These are phyloP conservation scores for Alternaria incomplexa DNA, from an alignment of 2,329 filamentous ascomycete genomes.

Conservation along the genomic window DNA sequence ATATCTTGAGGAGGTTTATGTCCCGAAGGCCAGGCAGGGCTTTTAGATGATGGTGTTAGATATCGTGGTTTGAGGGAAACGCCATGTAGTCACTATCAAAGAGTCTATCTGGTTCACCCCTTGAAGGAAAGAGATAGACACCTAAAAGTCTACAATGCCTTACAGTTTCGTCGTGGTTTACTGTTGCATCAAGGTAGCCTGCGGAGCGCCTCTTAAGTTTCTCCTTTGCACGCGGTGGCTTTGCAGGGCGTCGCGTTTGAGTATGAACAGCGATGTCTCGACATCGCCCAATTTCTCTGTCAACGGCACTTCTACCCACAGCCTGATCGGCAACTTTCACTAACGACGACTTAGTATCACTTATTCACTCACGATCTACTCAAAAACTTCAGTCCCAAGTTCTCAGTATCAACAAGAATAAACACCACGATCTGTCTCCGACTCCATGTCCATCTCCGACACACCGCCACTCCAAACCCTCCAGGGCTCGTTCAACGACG, in stretches of 20 bases:
- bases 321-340: background rate
- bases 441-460: fast-evolving
- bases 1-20: slow-evolving; percentile 49
- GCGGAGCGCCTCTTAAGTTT: background rate
- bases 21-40: slow-evolving; percentile 45
- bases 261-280: background rate
- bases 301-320: background rate
- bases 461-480: background rate
- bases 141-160: background rate
- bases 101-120: fast-evolving
- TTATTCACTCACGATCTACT: background rate
- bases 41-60: slow-evolving; percentile 25
- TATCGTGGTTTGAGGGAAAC: background rate
- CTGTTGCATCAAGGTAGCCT: background rate
- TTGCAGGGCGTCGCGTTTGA: fast-evolving
- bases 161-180: background rate
- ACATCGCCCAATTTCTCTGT: background rate
- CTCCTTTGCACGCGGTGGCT: background rate
- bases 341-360: background rate
- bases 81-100: background rate
- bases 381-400: background rate
- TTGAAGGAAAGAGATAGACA: background rate
- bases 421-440: background rate
- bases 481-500: background rate
- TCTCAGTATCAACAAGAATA: background rate